Base-by-base conservation (phyloP, 73 alveolate genomes). In the Paramecium biaurelia region DNA sequence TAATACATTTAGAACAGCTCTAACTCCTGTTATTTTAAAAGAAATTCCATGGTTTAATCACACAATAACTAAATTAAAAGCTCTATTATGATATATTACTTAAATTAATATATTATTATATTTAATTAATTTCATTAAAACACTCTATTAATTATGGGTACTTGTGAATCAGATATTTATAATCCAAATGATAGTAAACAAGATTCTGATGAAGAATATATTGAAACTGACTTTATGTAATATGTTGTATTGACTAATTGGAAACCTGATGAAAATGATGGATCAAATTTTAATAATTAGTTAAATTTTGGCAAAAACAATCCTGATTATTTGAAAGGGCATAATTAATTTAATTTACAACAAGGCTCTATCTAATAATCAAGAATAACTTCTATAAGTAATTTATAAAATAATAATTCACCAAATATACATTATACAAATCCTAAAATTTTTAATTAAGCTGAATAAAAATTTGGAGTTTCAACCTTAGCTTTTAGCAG, bases 41-140 rank as follows among this genome's bases (percentile, higher is more conserved):
- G 84, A 63, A 63, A 63, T 63, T 14, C 84, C 84, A 63, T 63
- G 84, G 84, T 63, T 63, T 63, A 63, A 63, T 63, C 41, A 63
- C 28, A 18, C 84, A 24, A 63, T 63, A 30, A 63, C 84, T 63
- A 63, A 63, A 32, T 63, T 63, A 32, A 63, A 63, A 63, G 41
- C 84, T 30, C 12, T 63, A 63, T 63, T 63, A 63, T 63, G 84
- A 63, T 63, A 30, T 63, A 63, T 32, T 63, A 63, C 45, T 30
- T 6, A 63, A 11, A 63, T 63, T 14, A 63, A 63, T 63, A 18
- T 53, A 53, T 53, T 53, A 53, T 23, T 63, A 0, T 23, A 63
- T 63, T 63, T 23, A 12, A 30, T 63, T 63, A 12, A 63, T 63
- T 7, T 63, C 11, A 0, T 26, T 24, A 2, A 11, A 18, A 7